Evolutionary conservation across 805 yeast species (phyloP), one percentile per base, ranked within the genome.

Genomic region (Wickerhamomyces bovis): DNA sequence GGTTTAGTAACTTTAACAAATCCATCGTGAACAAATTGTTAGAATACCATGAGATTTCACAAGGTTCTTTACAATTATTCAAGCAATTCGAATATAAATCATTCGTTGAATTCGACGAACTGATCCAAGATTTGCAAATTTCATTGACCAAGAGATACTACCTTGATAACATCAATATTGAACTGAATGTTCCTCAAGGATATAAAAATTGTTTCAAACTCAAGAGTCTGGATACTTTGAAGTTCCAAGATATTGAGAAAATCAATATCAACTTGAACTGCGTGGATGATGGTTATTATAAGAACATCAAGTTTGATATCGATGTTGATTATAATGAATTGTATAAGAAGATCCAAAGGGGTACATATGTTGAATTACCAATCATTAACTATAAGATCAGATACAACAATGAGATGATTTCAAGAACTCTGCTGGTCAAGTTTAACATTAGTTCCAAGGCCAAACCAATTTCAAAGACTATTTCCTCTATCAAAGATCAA

Each of bases 271-370:
- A 48, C 8, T 36, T 58, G 7, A 52, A 53, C 35, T 57, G 52
- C 8, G 18, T 59, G 16, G 47, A 48, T 30, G 62, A 58, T 44
- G 63, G 62, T 1, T 52, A 33, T 36, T 55, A 49, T 44, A 53
- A 50, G 16, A 57, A 54, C 39, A 12, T 45, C 3, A 38, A 30
- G 5, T 48, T 56, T 44, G 58, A 55, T 12, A 38, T 52, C 6
- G 49, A 47, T 19, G 15, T 56, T 13, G 51, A 53, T 42, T 28
- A 49, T 18, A 38, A 47, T 3, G 42, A 50, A 40, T 38, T 50
- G 3, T 13, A 21, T 2, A 19, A 20, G 2, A 43, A 39, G 13
- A 36, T 31, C 49, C 20, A 26, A 38, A 19, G 43, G 47, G 44
- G 44, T 39, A 20, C 46, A 46, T 45, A 38, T 26, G 39, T 43